Conservation (phyloP, 169 alveolate genomes). For the Cryptosporidium ubiquitum region DNA sequence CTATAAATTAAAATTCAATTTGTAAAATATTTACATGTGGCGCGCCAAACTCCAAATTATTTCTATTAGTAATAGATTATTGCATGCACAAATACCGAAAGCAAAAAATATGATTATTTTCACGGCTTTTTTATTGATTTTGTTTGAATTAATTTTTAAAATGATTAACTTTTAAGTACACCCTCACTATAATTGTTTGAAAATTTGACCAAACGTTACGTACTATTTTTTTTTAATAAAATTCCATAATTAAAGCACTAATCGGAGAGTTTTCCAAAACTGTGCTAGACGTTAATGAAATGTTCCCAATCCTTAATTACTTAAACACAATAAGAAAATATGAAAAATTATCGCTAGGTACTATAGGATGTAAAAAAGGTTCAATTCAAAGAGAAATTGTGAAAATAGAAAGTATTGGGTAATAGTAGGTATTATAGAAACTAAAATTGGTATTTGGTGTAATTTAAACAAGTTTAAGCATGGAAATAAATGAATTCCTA, state of each 20-base stretch:
- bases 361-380: not conserved
- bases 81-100: not conserved
- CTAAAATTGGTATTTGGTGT: not conserved
- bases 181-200: not conserved
- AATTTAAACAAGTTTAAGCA: not conserved
- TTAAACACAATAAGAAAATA: not conserved
- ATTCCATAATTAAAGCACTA: not conserved
- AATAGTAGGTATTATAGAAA: constrained; percentile 15
- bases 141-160: not conserved
- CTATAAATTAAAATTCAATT: too few species aligned
- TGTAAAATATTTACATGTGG: not conserved
- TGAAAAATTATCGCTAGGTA: not conserved
- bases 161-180: not conserved
- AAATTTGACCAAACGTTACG: constrained; percentile 6
- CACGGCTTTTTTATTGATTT: not conserved
- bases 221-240: not conserved
- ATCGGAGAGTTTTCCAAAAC: not conserved
- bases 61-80: too few species aligned
- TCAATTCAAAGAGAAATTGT: not conserved
- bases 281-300: constrained; percentile 33
- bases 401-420: not conserved
- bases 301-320: constrained; percentile 12
- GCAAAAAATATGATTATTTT: too few species aligned
- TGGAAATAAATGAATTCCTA: not conserved
- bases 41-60: not conserved